Conservation (phyloP, 306 rosid species). For the Trifolium subterraneum region DNA sequence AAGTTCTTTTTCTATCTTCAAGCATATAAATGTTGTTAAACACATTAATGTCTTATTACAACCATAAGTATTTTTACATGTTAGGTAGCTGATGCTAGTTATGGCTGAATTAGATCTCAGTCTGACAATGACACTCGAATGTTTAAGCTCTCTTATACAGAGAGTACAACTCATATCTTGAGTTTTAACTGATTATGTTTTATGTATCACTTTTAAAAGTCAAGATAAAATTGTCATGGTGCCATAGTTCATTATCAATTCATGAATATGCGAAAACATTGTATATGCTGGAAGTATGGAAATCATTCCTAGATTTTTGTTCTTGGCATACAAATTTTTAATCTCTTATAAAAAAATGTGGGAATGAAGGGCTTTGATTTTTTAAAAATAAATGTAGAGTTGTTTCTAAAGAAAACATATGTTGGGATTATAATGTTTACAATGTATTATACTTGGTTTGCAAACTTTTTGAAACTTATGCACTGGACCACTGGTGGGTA, state of each 20-base stretch:
- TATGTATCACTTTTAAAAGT: background rate
- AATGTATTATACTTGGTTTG: background rate
- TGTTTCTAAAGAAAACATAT: constrained; percentile 5
- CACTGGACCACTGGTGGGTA: background rate
- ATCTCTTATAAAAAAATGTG: background rate
- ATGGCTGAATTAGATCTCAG: background rate
- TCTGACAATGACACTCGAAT: background rate
- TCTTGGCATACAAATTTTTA: background rate
- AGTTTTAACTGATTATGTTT: background rate
- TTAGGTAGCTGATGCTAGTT: background rate
- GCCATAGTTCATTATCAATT: background rate
- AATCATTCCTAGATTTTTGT: background rate
- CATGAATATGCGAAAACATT: background rate
- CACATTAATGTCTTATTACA: background rate
- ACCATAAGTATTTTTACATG: background rate
- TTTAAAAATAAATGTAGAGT: background rate
- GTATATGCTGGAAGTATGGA: background rate
- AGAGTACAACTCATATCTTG: background rate
- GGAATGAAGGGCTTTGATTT: background rate
- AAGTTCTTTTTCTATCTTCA: constrained; percentile 41
- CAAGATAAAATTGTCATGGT: background rate
- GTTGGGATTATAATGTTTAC: background rate
- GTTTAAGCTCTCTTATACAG: background rate
- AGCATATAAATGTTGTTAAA: background rate
- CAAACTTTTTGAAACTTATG: background rate